Conservation (phyloP, 345 rosid genomes). For the Triadica sebifera region DNA sequence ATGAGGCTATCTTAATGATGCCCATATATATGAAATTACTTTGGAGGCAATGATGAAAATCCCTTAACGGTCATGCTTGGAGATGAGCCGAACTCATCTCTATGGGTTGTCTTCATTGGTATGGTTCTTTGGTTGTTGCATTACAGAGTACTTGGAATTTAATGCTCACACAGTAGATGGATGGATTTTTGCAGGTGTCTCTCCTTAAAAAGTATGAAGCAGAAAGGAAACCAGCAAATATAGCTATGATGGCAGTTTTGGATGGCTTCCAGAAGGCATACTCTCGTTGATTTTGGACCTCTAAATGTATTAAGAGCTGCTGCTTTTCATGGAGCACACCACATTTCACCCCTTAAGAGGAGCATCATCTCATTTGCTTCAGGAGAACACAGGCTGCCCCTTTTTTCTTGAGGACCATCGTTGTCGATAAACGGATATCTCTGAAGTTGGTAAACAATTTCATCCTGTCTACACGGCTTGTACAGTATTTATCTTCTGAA, state of each 20-base stretch:
- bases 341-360: conserved; percentile 73
- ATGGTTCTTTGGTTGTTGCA: not conserved
- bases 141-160: not conserved
- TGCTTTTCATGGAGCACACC: conserved; percentile 74
- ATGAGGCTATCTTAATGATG: not conserved
- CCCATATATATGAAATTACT: not conserved
- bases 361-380: conserved; percentile 83
- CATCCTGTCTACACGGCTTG: not conserved
- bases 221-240: conserved; percentile 74
- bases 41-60: not conserved
- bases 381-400: conserved; percentile 63
- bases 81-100: not conserved
- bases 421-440: not conserved
- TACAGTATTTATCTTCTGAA: not conserved
- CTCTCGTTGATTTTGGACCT: conserved; percentile 76
- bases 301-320: conserved; percentile 76
- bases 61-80: not conserved
- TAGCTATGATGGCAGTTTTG: conserved; percentile 80
- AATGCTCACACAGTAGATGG: not conserved
- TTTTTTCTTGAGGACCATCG: conserved; percentile 27
- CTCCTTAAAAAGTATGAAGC: conserved; percentile 68
- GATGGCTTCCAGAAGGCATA: conserved; percentile 91
- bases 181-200: conserved; percentile 38
- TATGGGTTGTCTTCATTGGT: not conserved
- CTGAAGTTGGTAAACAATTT: no score